Evolutionary conservation across 768 basidiomycete genomes (phyloP), one percentile per base, ranked within the genome.

Genomic region (Cystofilobasidium ferigula): DNA sequence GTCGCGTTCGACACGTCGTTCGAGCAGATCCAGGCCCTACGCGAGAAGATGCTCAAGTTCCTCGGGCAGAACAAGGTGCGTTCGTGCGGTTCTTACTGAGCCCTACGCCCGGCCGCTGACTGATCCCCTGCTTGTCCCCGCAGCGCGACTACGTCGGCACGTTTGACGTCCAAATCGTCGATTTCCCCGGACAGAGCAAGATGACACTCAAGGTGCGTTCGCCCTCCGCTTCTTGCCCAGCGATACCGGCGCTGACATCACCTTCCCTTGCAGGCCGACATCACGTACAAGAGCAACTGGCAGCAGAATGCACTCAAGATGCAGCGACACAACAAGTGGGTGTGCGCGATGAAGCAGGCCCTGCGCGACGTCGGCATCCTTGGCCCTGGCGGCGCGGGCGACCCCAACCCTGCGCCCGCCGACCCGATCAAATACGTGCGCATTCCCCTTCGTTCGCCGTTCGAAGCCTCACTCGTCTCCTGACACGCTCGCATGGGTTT

Each of bases 301-400:
- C 89, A 92, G 73, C 85, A 87, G 71, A 84, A 83, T 24, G 83
- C 84, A 3, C 54, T 61, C 35, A 66, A 61, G 35, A 53, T 85
- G 1, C 84, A 85, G 76, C 82, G 89, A 62, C 82, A 88, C 40
- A 92, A 92, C 79, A 93, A 89, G 76, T 93, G 89, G 89, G 82
- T 92, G 48, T 92, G 89, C 75, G 86, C 87, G 20, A 79, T 95
- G 62, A 93, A 92, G 76, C 73, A 81, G 53, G 80, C 83, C 57
- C 78, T 89, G 67, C 64, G 69, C 32, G 86, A 89, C 67, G 75
- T 84, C 58, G 80, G 83, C 69, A 85, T 95, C 67, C 89, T 69
- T 64, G 80, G 80, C 7, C 80, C 80, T 5, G 76, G 59, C 26
- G 79, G 77, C 28, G 77, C 74, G 48, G 76, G 76, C 28, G 71